Conservation (phyloP, 305 asterid genomes). For the Rubia tinctorum region DNA sequence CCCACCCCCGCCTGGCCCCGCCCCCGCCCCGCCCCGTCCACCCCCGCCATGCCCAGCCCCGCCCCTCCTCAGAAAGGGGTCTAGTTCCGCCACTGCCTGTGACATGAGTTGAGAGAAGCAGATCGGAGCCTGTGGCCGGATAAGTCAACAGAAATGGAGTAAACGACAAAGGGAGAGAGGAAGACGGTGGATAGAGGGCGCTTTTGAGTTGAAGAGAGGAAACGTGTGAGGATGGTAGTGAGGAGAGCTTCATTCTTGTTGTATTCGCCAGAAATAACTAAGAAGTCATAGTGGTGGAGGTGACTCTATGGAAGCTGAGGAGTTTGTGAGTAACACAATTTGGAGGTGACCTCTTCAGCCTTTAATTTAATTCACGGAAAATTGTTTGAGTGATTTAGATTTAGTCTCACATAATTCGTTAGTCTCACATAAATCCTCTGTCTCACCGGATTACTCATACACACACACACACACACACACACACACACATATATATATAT, state of each 20-base stretch:
- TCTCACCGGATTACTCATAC: no score
- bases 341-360: no score
- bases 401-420: no score
- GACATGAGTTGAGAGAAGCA: slow-evolving; percentile 46
- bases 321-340: neutral
- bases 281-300: slow-evolving; percentile 25
- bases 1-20: slow-evolving; percentile 55
- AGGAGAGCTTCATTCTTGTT: slow-evolving; percentile 25
- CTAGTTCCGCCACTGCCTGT: no score
- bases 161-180: slow-evolving; percentile 47
- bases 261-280: slow-evolving; percentile 40
- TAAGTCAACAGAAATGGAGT: slow-evolving; percentile 48
- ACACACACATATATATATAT: no score
- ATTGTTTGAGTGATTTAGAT: no score
- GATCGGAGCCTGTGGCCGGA: slow-evolving; percentile 65
- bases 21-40: no score
- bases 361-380: no score
- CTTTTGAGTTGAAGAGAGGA: slow-evolving; percentile 22
- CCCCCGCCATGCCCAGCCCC: no score
- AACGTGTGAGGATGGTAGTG: slow-evolving; percentile 24
- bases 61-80: no score
- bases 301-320: slow-evolving; percentile 24
- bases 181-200: slow-evolving; percentile 45
- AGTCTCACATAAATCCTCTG: no score
- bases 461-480: no score